Percentiles rank a stretch among this genome's conserved stretches.
Evolutionary conservation across 306 rosid species (phyloP).

Genomic region (Begonia loranthoides): DNA sequence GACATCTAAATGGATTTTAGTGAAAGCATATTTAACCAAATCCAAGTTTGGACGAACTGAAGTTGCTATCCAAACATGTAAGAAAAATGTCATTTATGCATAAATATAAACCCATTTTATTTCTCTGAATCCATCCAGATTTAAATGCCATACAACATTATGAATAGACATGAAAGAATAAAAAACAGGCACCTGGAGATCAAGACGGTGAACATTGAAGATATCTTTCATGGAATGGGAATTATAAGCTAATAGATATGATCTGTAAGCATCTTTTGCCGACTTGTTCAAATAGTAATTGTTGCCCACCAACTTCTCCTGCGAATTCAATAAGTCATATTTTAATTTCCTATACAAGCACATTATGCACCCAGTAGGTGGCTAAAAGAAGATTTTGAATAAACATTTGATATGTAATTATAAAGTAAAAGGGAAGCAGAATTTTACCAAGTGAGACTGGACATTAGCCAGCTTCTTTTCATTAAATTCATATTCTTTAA

Average conservation of each 20-base stretch:
- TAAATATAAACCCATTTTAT: too few species aligned
- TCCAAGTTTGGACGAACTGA: too few species aligned
- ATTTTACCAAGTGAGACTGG: slow-evolving; percentile 68
- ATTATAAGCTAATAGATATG: slow-evolving; percentile 71
- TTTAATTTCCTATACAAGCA: too few species aligned
- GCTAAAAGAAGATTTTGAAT: background rate
- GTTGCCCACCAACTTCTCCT: slow-evolving; percentile 70
- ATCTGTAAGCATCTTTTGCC: slow-evolving; percentile 85
- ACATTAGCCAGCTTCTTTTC: slow-evolving; percentile 73
- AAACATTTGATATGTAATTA: background rate
- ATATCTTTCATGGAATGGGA: slow-evolving; percentile 93
- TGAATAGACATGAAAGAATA: too few species aligned
- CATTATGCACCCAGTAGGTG: too few species aligned
- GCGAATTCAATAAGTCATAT: slow-evolving; percentile 12
- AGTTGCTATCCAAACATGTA: too few species aligned
- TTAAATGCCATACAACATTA: too few species aligned
- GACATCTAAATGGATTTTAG: too few species aligned
- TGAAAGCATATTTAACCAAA: too few species aligned
- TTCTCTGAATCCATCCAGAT: too few species aligned
- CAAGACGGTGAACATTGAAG: slow-evolving; percentile 78
- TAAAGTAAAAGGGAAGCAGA: slow-evolving; percentile 3
- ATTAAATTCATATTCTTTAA: slow-evolving; percentile 50
- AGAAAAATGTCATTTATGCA: too few species aligned
- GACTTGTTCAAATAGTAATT: slow-evolving; percentile 58
- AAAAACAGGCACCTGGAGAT: slow-evolving; percentile 47